Conservation (phyloP, 2,329 filamentous ascomycete species). For the Ophiocordyceps camponoti-floridani region DNA sequence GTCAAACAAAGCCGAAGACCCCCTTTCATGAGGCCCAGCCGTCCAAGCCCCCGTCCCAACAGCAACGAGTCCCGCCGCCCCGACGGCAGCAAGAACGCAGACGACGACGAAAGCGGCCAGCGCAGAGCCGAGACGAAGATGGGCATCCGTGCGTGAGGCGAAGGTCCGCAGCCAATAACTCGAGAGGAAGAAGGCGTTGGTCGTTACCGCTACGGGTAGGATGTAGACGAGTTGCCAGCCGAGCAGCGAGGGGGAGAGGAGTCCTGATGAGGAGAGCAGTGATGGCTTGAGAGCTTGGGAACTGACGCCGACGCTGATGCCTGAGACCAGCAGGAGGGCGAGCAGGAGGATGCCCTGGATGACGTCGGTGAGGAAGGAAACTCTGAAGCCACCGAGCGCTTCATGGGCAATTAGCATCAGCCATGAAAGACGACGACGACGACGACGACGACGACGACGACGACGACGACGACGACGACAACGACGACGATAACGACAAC, state of each 20-base stretch:
- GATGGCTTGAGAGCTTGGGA: slow-evolving; percentile 47
- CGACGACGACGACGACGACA: no score
- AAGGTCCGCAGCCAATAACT: slow-evolving; percentile 76
- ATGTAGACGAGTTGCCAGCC: slow-evolving; percentile 82
- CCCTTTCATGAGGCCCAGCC: slow-evolving; percentile 36
- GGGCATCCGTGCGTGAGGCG: slow-evolving; percentile 59
- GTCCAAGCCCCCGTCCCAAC: slow-evolving; percentile 61
- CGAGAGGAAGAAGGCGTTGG: slow-evolving; percentile 76
- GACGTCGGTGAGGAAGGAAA: slow-evolving; percentile 72
- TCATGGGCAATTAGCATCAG: no score
- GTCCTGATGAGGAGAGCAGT: slow-evolving; percentile 49
- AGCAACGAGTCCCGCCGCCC: slow-evolving; percentile 55
- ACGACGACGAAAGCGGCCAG: slow-evolving; percentile 48
- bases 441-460: no score
- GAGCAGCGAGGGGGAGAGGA: slow-evolving; percentile 50
- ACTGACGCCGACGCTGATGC: slow-evolving; percentile 61
- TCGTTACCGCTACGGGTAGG: slow-evolving; percentile 60
- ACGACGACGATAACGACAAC: no score
- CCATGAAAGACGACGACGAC: no score
- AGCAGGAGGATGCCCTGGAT: slow-evolving; percentile 67
- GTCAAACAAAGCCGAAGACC: slow-evolving; percentile 57
- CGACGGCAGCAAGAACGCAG: slow-evolving; percentile 55
- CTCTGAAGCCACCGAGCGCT: slow-evolving; percentile 67
- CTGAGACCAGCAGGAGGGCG: slow-evolving; percentile 54
- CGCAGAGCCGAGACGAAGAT: slow-evolving; percentile 58